Evolutionary conservation across 73 alveolate genomes (phyloP).

Genomic region (Paramecium biaurelia): DNA sequence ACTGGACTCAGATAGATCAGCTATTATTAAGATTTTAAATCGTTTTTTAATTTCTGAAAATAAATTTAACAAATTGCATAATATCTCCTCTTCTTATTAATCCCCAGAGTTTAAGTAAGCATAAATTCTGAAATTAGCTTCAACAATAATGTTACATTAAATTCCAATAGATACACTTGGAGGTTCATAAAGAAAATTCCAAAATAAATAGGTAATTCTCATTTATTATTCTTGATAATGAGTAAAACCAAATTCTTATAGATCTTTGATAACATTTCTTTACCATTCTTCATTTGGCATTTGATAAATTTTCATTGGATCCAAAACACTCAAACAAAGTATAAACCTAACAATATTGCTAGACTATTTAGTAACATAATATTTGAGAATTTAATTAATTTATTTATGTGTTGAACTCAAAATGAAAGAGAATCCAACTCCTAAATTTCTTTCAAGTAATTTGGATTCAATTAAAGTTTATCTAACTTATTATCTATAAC

Average conservation of each 20-base stretch:
- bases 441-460: constrained; percentile 5
- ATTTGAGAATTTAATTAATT: constrained; percentile 1
- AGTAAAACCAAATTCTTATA: constrained; percentile 8
- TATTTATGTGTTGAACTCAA: constrained; percentile 41
- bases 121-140: constrained; percentile 42
- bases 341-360: neutral
- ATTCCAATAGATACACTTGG: constrained; percentile 24
- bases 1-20: constrained; percentile 3
- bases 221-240: neutral
- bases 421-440: constrained; percentile 41
- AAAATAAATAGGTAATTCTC: neutral
- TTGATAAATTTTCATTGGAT: neutral
- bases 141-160: neutral
- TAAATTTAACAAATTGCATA: neutral
- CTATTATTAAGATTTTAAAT: constrained; percentile 15
- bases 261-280: neutral
- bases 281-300: constrained; percentile 32
- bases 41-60: constrained; percentile 39
- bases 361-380: neutral
- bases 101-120: constrained; percentile 22
- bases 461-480: constrained; percentile 4
- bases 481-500: neutral
- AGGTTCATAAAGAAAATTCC: constrained; percentile 43
- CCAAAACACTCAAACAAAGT: neutral
- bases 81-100: neutral